Evolutionary conservation across 768 basidiomycete genomes (phyloP), one percentile per base, ranked within the genome.

Genomic region (Paxillus ammoniavirescens): DNA sequence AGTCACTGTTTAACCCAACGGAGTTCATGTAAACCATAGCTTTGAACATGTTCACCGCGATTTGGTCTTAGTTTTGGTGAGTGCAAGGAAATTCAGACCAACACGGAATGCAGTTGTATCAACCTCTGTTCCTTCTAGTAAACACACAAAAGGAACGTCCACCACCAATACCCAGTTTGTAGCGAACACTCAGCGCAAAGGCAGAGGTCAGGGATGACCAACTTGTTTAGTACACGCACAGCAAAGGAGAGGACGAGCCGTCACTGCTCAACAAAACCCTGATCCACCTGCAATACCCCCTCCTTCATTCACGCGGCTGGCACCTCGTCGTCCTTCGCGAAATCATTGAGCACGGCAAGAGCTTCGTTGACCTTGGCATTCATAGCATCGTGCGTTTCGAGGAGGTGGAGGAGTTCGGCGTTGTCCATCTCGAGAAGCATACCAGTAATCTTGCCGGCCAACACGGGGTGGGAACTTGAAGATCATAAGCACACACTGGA

Each of bases 371-470:
- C 89, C 81, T 99, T 99, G 73, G 79, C 75, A 65, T 83, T 82
- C 80, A 99, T 83, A 41, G 94, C 84, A 9, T 93, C 91, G 18
- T 77, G 75, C 50, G 84, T 75, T 56, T 96, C 93, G 62, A 98
- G 75, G 47, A 99, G 82, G 74, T 91, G 87, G 28, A 98, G 75
- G 47, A 99, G 80, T 74, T 98, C 97, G 45, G 80, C 67, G 75
- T 96, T 96, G 72, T 98, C 95, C 96, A 99, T 98, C 83, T 99
- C 95, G 59, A 98, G 83, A 66, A 98, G 79, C 95, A 98, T 98
- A 52, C 93, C 95, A 42, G 95, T 98, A 72, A 98, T 97, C 82
- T 98, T 98, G 56, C 97, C 97, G 60, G 97, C 94, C 67, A 97
- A 78, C 18, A 96, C 95, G 53, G 94, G 92, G 64, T 98, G 87